These are phyloP conservation scores for Mycena sp. DNA, from an alignment of 1,284 basidiomycete genomes.

Conservation along the genomic window DNA sequence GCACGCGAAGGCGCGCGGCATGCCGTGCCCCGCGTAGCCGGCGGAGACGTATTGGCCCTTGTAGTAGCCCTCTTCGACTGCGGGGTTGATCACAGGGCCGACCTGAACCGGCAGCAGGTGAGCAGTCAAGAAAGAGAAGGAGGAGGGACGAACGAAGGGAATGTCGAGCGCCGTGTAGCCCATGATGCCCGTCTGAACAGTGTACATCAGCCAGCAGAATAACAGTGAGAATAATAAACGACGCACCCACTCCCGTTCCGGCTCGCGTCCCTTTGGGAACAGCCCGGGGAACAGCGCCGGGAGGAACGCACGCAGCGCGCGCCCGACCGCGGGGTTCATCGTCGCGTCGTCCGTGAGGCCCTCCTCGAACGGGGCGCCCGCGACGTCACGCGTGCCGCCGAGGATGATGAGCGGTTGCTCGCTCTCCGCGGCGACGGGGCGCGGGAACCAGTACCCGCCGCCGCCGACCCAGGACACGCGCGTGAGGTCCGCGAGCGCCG, in stretches of 20 bases:
- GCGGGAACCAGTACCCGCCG: conserved; percentile 80
- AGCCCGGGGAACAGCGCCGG: conserved; percentile 65
- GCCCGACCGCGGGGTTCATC: conserved; percentile 58
- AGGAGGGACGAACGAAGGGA: conserved; percentile 64
- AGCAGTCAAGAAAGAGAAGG: background rate
- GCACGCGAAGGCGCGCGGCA: conserved; percentile 80
- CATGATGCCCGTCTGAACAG: conserved; percentile 81
- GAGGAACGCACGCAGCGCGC: conserved; percentile 64
- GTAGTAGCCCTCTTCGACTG: conserved; percentile 35
- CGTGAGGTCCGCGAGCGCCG: conserved; percentile 45
- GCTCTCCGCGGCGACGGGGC: conserved; percentile 52
- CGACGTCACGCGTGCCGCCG: conserved; percentile 71
- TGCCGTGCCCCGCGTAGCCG: conserved; percentile 83
- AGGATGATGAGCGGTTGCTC: conserved; percentile 72
- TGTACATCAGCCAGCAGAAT: background rate
- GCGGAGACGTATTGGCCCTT: conserved; percentile 78
- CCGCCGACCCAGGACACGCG: conserved; percentile 57
- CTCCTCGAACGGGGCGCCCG: conserved; percentile 57
- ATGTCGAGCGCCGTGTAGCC: conserved; percentile 72
- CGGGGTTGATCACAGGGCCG: conserved; percentile 61
- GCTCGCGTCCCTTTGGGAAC: conserved; percentile 54
- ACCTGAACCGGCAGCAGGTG: conserved; percentile 54
- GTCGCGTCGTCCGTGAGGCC: conserved; percentile 70
- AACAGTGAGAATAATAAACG: conserved; percentile 24
- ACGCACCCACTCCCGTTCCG: conserved; percentile 81